Evolutionary conservation across 352 stramenopile genomes (phyloP), one percentile per base, ranked within the genome.

Genomic region (Phytophthora nicotianae): DNA sequence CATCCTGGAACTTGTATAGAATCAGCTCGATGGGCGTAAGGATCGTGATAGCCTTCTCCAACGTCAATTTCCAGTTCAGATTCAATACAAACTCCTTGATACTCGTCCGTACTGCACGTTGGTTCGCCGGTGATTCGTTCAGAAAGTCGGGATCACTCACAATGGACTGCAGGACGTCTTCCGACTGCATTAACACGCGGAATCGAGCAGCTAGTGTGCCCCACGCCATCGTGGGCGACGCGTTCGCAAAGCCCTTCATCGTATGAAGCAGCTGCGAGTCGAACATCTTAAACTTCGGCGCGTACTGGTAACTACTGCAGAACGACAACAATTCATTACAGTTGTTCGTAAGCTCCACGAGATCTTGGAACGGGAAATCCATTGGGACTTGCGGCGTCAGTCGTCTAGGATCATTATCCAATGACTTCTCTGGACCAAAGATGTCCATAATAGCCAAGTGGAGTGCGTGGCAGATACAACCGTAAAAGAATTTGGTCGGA

Each of bases 401-500:
- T 54, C 79, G 77, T 32, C 81, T 72, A 6, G 81, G 79, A 53
- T 93, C 85, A 62, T 91, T 80, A 11, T 91, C 83, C 13, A 93
- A 33, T 14, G 58, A 76, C 62, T 90, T 88, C 23, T 91, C 75
- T 5, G 83, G 79, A 0, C 82, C 80, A 50, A 94, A 92, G 38
- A 94, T 89, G 58, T 94, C 85, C 79, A 88, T 89, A 55, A 94
- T 90, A 23, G 77, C 81, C 37, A 94, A 53, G 42, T 94, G 83
- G 2, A 94, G 72, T 23, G 85, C 85, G 48, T 94, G 81, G 16
- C 79, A 89, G 64, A 91, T 91, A 53, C 85, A 94, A 5, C 85
- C 85, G 41, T 94, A 94, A 58, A 94, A 94, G 50, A 94, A 94
- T 65, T 92, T 94, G 49, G 85, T 92, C 42, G 85, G 85, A 54